phyloP scores from a whole-genome alignment of 495 filamentous ascomycete genomes.

The Penicillium turbatum region DNA sequence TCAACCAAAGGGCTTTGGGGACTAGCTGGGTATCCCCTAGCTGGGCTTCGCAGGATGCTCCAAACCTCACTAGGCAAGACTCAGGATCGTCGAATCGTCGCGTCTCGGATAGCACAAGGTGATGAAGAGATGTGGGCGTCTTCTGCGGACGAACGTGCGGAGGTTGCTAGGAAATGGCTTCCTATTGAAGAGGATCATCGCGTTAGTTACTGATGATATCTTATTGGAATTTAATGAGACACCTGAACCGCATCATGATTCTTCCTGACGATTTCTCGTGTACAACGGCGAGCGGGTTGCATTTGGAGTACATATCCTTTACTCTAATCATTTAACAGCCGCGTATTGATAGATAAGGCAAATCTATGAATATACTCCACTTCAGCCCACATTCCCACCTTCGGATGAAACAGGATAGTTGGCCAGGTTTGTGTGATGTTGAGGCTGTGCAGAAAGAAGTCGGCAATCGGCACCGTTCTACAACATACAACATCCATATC shows the following conservation, averaged over 20 bases:
- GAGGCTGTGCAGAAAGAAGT: too few species aligned
- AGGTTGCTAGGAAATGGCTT: slow-evolving; percentile 21
- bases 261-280: not conserved
- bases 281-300: not conserved
- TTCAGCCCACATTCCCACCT: too few species aligned
- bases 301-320: too few species aligned
- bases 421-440: too few species aligned
- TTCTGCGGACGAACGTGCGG: slow-evolving; percentile 12
- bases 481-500: too few species aligned
- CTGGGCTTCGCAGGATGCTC: slow-evolving; percentile 68
- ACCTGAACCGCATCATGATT: too few species aligned
- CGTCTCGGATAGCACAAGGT: slow-evolving; percentile 24
- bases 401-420: too few species aligned
- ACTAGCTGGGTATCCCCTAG: slow-evolving; percentile 66
- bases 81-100: slow-evolving; percentile 13
- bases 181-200: slow-evolving; percentile 11
- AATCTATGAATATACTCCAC: too few species aligned
- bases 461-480: too few species aligned
- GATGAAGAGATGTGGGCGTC: slow-evolving; percentile 25
- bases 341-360: too few species aligned
- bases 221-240: not conserved
- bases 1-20: slow-evolving; percentile 50
- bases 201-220: not conserved
- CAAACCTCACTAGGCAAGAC: slow-evolving; percentile 42
- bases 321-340: too few species aligned